phyloP scores from a whole-genome alignment of 768 basidiomycete species.

The Naganishia vaughanmartiniae region DNA sequence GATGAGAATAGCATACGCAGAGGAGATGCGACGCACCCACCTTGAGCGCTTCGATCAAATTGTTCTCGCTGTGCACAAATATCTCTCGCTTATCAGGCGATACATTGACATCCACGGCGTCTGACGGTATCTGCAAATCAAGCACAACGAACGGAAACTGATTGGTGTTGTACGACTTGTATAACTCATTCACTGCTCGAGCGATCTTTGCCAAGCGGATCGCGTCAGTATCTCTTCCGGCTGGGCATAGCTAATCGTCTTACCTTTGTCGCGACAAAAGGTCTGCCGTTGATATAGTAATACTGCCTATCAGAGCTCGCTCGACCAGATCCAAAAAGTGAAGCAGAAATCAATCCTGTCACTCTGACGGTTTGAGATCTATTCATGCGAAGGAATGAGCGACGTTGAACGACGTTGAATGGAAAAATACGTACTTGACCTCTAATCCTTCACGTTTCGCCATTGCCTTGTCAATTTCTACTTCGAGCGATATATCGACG shows the following conservation, averaged over 20 bases:
- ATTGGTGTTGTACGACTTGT: constrained; percentile 70
- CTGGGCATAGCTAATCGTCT: background rate
- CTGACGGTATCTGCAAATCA: constrained; percentile 74
- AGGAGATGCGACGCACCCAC: constrained; percentile 54
- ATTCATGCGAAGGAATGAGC: constrained; percentile 27
- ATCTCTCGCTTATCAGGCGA: constrained; percentile 96
- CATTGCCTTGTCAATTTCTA: constrained; percentile 64
- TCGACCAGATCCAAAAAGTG: constrained; percentile 70
- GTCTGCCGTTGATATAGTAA: constrained; percentile 87
- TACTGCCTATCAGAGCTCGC: constrained; percentile 82
- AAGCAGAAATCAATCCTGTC: constrained; percentile 79
- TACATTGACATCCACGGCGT: constrained; percentile 76
- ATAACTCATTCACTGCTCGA: constrained; percentile 88
- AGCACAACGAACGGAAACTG: constrained; percentile 81
- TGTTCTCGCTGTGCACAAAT: constrained; percentile 79
- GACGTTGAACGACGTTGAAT: constrained; percentile 9
- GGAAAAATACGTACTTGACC: constrained; percentile 26
- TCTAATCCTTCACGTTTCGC: constrained; percentile 55
- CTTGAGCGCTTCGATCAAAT: constrained; percentile 73
- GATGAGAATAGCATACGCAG: constrained; percentile 7
- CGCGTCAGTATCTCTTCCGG: background rate
- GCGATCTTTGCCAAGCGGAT: constrained; percentile 60
- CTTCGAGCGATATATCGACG: constrained; percentile 67
- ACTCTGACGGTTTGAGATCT: constrained; percentile 57
- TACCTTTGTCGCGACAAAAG: constrained; percentile 75